These are phyloP conservation scores for Bruguiera sexangula DNA, from an alignment of 345 rosid genomes.

Conservation along the genomic window DNA sequence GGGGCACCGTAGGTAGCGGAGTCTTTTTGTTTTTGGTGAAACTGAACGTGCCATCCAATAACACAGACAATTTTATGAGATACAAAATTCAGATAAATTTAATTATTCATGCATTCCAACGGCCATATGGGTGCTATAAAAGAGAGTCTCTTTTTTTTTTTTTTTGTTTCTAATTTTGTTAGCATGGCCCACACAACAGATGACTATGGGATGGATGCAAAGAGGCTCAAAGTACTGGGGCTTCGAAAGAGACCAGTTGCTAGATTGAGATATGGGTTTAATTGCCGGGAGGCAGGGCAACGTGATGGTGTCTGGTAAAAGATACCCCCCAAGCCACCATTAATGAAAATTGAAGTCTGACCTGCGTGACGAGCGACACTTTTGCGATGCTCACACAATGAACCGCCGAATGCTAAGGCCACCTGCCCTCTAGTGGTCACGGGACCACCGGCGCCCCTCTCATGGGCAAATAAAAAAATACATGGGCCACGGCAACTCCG, in stretches of 20 bases:
- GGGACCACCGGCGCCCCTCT: background rate
- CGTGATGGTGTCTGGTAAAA: background rate
- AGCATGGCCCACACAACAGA: no score
- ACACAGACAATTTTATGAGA: no score
- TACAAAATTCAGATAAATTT: no score
- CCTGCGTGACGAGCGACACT: background rate
- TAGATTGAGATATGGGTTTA: background rate
- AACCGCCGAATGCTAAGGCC: background rate
- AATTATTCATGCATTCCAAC: no score
- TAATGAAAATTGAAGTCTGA: background rate
- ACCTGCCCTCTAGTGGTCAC: background rate
- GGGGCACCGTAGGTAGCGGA: no score
- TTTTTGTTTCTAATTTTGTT: no score
- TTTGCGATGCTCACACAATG: background rate
- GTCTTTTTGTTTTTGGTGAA: no score
- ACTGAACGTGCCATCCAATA: no score
- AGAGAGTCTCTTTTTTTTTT: no score
- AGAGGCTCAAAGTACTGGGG: background rate
- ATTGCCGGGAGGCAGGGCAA: background rate
- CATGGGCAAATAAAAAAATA: background rate
- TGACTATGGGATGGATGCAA: no score
- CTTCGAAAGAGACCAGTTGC: background rate
- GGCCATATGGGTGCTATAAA: no score
- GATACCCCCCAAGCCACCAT: background rate
- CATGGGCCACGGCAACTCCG: background rate